Evolutionary conservation across 257 asterid genomes (phyloP).

Genomic region (Vinca minor): DNA sequence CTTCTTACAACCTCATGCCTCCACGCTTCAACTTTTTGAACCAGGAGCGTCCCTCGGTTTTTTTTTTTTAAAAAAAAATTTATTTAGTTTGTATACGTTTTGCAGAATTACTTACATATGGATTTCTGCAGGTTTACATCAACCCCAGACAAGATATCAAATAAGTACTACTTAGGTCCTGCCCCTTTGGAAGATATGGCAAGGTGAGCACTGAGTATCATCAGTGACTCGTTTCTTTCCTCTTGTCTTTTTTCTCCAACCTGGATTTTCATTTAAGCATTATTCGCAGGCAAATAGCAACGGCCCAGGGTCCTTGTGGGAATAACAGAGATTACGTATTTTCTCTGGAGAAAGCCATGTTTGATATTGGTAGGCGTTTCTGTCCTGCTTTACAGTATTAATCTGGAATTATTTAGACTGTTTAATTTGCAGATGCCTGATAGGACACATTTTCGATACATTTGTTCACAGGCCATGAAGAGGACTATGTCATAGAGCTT

Average conservation of each 20-base stretch:
- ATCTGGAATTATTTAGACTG: background rate
- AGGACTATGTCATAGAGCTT: conserved; percentile 60
- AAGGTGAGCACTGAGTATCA: conserved; percentile 5
- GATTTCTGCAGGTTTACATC: conserved; percentile 63
- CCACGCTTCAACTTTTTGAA: too few relatives aligned
- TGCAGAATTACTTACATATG: background rate
- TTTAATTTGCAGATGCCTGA: background rate
- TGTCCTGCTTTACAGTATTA: background rate
- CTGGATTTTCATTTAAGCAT: background rate
- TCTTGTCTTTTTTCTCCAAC: background rate
- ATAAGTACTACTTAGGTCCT: conserved; percentile 85
- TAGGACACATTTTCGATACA: background rate
- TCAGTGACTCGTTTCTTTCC: background rate
- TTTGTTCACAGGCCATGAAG: conserved; percentile 56
- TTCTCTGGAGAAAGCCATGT: conserved; percentile 74
- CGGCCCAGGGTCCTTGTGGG: conserved; percentile 87
- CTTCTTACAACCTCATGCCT: too few relatives aligned
- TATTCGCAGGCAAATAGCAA: conserved; percentile 60
- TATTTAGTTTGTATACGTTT: background rate
- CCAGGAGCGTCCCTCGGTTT: too few relatives aligned
- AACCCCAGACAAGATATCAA: conserved; percentile 63
- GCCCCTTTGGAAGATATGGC: conserved; percentile 89
- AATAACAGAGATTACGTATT: conserved; percentile 83
- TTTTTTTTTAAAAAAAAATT: too few relatives aligned
- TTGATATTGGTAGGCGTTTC: conserved; percentile 44